Evolutionary conservation across 805 yeast species (phyloP).

Genomic region (Ogataea polymorpha): DNA sequence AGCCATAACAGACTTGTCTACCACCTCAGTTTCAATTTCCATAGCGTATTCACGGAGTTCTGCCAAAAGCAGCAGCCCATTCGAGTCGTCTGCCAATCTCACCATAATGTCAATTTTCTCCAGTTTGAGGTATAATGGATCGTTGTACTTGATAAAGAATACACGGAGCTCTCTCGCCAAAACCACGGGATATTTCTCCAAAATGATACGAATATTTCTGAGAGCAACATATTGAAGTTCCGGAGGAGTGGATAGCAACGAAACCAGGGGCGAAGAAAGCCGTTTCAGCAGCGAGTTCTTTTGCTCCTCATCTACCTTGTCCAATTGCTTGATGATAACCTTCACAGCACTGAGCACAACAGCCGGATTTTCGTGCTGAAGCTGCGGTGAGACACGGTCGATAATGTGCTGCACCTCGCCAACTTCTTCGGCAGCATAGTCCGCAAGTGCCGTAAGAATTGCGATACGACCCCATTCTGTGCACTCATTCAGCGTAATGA

Average conservation of each 20-base stretch:
- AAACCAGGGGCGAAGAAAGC: constrained; percentile 80
- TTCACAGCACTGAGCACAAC: constrained; percentile 86
- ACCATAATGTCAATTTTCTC: constrained; percentile 76
- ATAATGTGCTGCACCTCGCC: constrained; percentile 80
- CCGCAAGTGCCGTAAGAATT: constrained; percentile 75
- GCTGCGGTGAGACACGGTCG: constrained; percentile 88
- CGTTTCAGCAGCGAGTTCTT: constrained; percentile 56
- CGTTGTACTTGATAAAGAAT: constrained; percentile 83
- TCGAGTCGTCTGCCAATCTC: constrained; percentile 60
- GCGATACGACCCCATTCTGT: constrained; percentile 99
- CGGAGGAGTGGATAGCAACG: constrained; percentile 82
- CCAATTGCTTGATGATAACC: constrained; percentile 69
- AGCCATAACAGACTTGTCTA: constrained; percentile 59
- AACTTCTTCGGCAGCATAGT: constrained; percentile 53
- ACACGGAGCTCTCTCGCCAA: constrained; percentile 79
- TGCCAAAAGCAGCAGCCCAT: constrained; percentile 55
- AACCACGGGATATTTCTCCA: constrained; percentile 83
- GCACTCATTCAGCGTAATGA: constrained; percentile 89
- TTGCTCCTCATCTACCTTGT: constrained; percentile 38
- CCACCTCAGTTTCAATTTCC: constrained; percentile 83
- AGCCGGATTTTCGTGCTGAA: constrained; percentile 95
- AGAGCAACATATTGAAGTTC: constrained; percentile 94
- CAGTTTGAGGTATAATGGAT: constrained; percentile 73
- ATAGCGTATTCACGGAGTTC: constrained; percentile 78
- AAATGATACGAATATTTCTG: constrained; percentile 82